phyloP scores from a whole-genome alignment of 768 basidiomycete genomes.

The Lactarius tabidus region DNA sequence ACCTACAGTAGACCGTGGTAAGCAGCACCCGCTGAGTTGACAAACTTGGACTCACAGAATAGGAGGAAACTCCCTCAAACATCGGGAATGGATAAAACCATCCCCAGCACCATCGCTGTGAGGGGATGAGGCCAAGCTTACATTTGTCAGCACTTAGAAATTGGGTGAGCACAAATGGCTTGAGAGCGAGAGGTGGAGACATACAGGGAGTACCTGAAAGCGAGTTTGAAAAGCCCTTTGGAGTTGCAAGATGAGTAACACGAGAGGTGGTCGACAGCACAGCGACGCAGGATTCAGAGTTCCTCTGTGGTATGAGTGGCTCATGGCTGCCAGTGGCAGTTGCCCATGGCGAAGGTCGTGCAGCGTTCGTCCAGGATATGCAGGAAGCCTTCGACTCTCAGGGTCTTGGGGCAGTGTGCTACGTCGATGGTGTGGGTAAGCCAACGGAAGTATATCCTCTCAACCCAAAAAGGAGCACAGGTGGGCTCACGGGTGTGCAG shows the following conservation, averaged over 20 bases:
- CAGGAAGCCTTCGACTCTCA: conserved; percentile 37
- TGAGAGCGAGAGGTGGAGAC: background rate
- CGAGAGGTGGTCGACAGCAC: conserved; percentile 63
- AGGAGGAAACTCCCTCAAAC: background rate
- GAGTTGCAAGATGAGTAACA: background rate
- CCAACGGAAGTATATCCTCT: conserved; percentile 74
- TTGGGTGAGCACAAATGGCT: background rate
- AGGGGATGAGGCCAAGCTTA: background rate
- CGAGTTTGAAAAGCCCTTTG: background rate
- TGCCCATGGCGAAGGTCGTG: conserved; percentile 91
- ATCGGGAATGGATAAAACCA: background rate
- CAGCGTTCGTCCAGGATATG: conserved; percentile 44
- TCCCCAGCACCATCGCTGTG: background rate
- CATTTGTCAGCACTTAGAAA: background rate
- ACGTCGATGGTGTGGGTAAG: conserved; percentile 63
- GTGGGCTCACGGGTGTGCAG: conserved; percentile 85
- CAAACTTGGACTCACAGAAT: background rate
- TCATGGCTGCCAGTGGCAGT: conserved; percentile 88
- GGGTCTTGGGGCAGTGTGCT: conserved; percentile 74
- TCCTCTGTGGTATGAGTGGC: conserved; percentile 82
- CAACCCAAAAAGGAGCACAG: conserved; percentile 83
- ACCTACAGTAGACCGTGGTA: background rate
- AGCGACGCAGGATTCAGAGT: conserved; percentile 63
- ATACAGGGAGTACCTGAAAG: background rate
- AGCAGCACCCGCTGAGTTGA: background rate